Evolutionary conservation across 306 rosid genomes (phyloP).

Genomic region (Calophaca sinica): DNA sequence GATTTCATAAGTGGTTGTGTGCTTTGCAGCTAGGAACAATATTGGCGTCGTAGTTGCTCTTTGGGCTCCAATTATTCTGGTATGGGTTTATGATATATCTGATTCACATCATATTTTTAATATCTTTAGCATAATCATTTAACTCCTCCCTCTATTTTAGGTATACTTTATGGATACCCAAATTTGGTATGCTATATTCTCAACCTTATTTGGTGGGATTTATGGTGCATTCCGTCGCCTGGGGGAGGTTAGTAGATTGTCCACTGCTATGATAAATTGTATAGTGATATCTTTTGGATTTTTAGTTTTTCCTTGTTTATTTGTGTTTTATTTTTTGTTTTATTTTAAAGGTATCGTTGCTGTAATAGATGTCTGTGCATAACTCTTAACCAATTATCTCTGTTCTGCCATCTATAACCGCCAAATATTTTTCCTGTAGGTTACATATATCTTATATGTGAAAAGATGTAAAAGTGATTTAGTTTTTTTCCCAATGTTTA

Average conservation of each 20-base stretch:
- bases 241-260: slow-evolving; percentile 78
- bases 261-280: background rate
- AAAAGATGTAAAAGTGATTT: background rate
- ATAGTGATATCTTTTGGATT: slow-evolving; percentile 7
- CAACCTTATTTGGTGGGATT: slow-evolving; percentile 95
- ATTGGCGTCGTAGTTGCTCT: slow-evolving; percentile 94
- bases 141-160: slow-evolving; percentile 49
- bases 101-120: slow-evolving; percentile 24
- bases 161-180: slow-evolving; percentile 99
- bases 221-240: slow-evolving; percentile 98
- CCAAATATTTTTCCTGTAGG: background rate
- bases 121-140: slow-evolving; percentile 12
- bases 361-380: slow-evolving; percentile 3
- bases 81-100: slow-evolving; percentile 48
- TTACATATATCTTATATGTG: background rate
- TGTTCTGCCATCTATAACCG: background rate
- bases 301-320: too few relatives aligned
- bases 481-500: background rate
- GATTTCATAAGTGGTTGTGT: slow-evolving; percentile 35
- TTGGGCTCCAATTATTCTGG: slow-evolving; percentile 98
- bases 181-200: slow-evolving; percentile 99
- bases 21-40: slow-evolving; percentile 88
- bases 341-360: too few relatives aligned
- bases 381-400: background rate
- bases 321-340: too few relatives aligned